Evolutionary conservation across 305 asterid species (phyloP), one percentile per base, ranked within the genome.

Genomic region (Solanum aculeatissimum): DNA sequence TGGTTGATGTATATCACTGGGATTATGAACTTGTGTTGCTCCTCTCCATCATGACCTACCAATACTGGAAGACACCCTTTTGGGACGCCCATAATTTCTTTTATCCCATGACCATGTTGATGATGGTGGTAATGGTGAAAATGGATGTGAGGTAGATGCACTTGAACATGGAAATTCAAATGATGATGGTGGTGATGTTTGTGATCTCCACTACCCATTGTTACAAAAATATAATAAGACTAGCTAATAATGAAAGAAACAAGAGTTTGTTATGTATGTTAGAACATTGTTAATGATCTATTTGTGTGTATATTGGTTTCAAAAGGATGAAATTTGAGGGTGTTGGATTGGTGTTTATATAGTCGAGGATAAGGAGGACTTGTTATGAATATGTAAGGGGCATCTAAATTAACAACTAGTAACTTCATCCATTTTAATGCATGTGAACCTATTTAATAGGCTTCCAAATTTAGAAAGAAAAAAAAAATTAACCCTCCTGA

Each of bases 1-100:
- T 96, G 99, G 84, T 94, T 96, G 54, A 96, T 91, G 83, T 96
- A 96, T 19, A 84, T 87, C 80, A 96, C 95, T 81, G 99, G 99
- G 55, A 96, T 89, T 25, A 96, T 78, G 45, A 94, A 94, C 82
- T 94, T 92, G 91, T 87, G 95, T 85, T 87, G 95, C 90, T 94
- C 98, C 87, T 77, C 89, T 78, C 53, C 90, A 15, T 87, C 91
- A 51, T 84, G 89, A 45, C 98, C 98, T 84, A 94, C 98, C 90
- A 92, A 88, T 1, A 94, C 83, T 65, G 96, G 95, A 49, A 94
- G 85, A 86, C 86, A 91, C 42, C 98, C 97, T 80, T 91, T 94
- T 16, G 93, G 97, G 25, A 91, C 86, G 0, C 79, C 83, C 62
- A 86, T 71, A 10, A 71, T 35, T 12, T 85, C 87, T 81, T 88